phyloP scores from a whole-genome alignment of 2,329 filamentous ascomycete genomes.

The Rosellinia necatrix region DNA sequence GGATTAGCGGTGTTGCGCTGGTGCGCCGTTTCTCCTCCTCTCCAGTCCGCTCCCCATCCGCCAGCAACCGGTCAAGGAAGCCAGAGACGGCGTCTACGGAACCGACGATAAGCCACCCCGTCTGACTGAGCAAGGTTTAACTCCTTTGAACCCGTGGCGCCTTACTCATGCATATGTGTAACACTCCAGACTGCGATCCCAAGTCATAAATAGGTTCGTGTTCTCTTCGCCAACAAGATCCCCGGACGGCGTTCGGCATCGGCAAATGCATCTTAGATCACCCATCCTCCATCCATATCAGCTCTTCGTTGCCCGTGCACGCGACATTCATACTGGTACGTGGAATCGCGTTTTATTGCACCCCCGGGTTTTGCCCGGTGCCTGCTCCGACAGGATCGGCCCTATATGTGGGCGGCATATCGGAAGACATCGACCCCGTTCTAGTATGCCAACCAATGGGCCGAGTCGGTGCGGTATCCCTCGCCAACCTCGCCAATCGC shows the following conservation, averaged over 20 bases:
- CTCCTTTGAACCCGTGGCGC: slow-evolving; percentile 2
- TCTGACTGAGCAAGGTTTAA: slow-evolving; percentile 10
- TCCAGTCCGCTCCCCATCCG: not conserved
- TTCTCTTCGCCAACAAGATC: not conserved
- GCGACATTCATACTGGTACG: too few species aligned
- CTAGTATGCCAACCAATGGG: too few species aligned
- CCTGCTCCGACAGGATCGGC: slow-evolving; percentile 1
- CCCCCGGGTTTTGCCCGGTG: slow-evolving; percentile 1
- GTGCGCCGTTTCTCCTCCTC: not conserved
- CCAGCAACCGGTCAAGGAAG: not conserved
- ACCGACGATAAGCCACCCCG: slow-evolving; percentile 11
- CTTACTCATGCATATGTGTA: slow-evolving; percentile 16
- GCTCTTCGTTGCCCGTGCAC: too few species aligned
- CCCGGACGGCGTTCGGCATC: not conserved
- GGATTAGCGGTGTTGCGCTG: not conserved
- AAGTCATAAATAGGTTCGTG: not conserved
- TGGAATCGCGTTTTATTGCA: slow-evolving; percentile 12
- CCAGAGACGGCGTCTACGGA: slow-evolving; percentile 5
- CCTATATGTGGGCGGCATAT: slow-evolving; percentile 8
- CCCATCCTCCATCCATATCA: too few species aligned
- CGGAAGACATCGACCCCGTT: not conserved
- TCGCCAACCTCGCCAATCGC: too few species aligned
- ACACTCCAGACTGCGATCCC: slow-evolving; percentile 7
- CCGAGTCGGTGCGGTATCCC: too few species aligned
- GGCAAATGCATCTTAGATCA: too few species aligned